Evolutionary conservation across 257 asterid genomes (phyloP), one percentile per base, ranked within the genome.

Genomic region (Knoxia roxburghii): DNA sequence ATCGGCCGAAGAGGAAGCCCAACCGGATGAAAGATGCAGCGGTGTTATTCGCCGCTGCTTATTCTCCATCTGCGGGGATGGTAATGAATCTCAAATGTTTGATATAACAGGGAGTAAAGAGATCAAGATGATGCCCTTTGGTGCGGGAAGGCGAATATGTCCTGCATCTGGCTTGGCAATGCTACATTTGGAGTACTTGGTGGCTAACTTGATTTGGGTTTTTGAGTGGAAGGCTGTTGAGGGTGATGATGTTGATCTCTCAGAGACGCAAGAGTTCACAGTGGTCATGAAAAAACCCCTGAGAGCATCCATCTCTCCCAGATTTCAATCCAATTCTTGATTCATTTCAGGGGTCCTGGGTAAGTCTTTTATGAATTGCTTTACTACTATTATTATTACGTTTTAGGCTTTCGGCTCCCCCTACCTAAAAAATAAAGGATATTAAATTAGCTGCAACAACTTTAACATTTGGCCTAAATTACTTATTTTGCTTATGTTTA

Each of bases 111-210:
- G 95, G 43, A 85, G 79, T 55, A 85, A 78, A 43, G 95, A 85
- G 85, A 85, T 87, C n/a, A 87, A 83, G 58, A 87, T 87, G 95
- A 83, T 87, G 88, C 95, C 95, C 8, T 87, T 87, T n/a, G 95
- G 95, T 0, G 86, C 86, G 0, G 95, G 95, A 26, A 75, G 95
- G 75, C 81, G 95, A 43, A 68, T 82, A 1, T 87, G 95, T 62
- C 95, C 92, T 0, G 95, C 76, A 0, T 55, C 1, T 0, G 76
- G 68, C 2, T 21, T 88, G 83, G 92, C 90, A n/a, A 33, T 88
- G 69, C 85, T 88, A 0, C 95, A 88, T 73, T 59, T 85, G 81
- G 95, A 88, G 70, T 87, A 79, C 46, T 82, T 88, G 58, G 89
- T 88, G 2, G 95, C 89, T 0, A 88, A 86, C 65, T 57, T 86